Base-by-base conservation (phyloP, 345 rosid genomes). In the Aquilaria sinensis region DNA sequence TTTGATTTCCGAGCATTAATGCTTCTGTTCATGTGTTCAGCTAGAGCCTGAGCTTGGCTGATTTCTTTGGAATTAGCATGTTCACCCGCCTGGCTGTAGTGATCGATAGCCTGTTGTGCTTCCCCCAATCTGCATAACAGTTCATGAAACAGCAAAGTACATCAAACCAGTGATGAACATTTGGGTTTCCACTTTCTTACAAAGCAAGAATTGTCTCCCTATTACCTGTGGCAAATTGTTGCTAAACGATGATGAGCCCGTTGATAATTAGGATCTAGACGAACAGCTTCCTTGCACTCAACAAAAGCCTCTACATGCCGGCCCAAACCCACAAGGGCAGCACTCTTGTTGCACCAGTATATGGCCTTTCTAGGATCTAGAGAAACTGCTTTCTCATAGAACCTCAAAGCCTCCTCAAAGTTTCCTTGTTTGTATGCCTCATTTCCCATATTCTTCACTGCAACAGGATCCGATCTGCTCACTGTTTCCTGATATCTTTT, bases 291-390 rank as follows among this genome's bases (percentile, higher is more conserved):
- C 75, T 77, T 78, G 62, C 96, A 90, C 65, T 86, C 97, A 14
- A 59, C 58, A n/a, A 78, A 72, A 34, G 97, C 98, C 50, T 93
- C 98, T 29, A 64, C 31, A 45, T 84, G 71, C n/a, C 86, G 86
- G 66, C 94, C 96, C 41, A 90, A 78, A 56, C 90, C 85, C 4
- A 84, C 81, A 85, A 93, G 73, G 65, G 97, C 92, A n/a, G 97
- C 97, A 8, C 96, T 74, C 73, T 75, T 85, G 60, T 93, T 93
- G 68, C 92, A 71, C 64, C 94, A 70, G 70, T 85, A 93, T 9
- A 83, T 77, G 31, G 98, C 84, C 72, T 83, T 88, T 30, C 77
- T 79, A 1, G 88, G 74, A 67, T 89, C 82, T 46, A 83, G 76
- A 47, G 81, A 70, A 61, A 92, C 84, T 5, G 98, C 96, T 52